Base-by-base conservation (phyloP, 345 rosid species). In the Brassica napus region DNA sequence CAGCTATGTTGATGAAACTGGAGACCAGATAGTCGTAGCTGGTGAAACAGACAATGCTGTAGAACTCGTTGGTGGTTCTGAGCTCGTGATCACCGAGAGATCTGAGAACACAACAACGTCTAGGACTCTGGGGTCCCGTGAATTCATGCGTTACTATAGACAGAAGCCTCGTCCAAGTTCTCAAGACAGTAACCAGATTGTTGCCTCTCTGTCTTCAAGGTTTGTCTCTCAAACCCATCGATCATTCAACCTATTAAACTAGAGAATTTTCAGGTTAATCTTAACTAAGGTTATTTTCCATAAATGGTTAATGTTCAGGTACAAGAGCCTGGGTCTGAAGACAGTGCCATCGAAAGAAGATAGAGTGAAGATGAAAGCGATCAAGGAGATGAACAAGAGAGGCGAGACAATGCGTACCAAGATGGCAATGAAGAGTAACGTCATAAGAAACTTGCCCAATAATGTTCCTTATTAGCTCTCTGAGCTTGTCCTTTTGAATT, bases 111-210 rank as follows among this genome's bases (percentile, higher is more conserved):
- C 86, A 78, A 75, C 80, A 68, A 78, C 82, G 28, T 78, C 88
- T 52, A 95, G 78, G 83, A 85, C 97, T 23, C 86, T 93, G 7
- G 99, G 99, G 23, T 95, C 97, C 44, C 91, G 97, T 39, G 98
- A 92, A 78, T 91, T 81, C 82, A 69, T 93, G 85, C 94, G 94
- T 34, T 95, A 89, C 70, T 95, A 95, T 69, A 92, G 89, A 68
- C 99, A 95, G 84, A 91, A 90, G 83, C 98, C 98, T 2, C 97
- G 87, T 15, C 98, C 97, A 68, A 82, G 94, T 26, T 86, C 90
- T 1, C 83, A 82, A 15, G 68, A 84, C 83, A 69, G 81, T 72
- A 77, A 59, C 58, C 94, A 91, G 68, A 84, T 90, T 31, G 67
- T 89, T 26, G 89, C 94, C 39, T 87, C 95, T 11, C 62, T 95